Conservation (phyloP, 73 alveolate species). For the Urostyla sp. region DNA sequence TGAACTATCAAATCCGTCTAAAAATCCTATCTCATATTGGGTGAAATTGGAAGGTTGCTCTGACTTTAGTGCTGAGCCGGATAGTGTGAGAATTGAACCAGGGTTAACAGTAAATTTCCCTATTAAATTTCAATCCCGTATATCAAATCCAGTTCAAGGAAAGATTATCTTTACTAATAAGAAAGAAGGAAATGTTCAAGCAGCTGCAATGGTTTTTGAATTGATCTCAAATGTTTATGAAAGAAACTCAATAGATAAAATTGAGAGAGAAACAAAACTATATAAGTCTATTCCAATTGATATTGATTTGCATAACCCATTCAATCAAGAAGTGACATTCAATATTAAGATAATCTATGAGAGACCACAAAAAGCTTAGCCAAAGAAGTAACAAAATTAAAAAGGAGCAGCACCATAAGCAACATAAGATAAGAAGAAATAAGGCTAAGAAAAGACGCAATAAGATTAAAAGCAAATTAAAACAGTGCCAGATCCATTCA, state of each 20-base stretch:
- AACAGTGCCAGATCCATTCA: conserved; percentile 75
- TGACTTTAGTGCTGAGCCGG: conserved; percentile 89
- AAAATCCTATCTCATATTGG: conserved; percentile 94
- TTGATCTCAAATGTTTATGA: conserved; percentile 91
- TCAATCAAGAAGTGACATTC: conserved; percentile 72
- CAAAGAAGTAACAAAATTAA: conserved; percentile 48
- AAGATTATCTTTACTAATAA: conserved; percentile 93
- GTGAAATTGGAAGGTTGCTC: conserved; percentile 94
- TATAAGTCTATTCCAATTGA: conserved; percentile 71
- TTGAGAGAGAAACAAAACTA: conserved; percentile 69
- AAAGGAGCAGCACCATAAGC: conserved; percentile 54
- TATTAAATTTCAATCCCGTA: conserved; percentile 88
- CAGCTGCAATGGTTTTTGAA: conserved; percentile 98
- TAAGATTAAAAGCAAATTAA: not conserved
- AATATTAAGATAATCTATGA: conserved; percentile 73
- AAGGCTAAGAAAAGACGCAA: not conserved
- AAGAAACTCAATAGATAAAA: conserved; percentile 88
- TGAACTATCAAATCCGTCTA: conserved; percentile 90
- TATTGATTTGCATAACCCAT: conserved; percentile 71
- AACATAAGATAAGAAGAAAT: conserved; percentile 58
- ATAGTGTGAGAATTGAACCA: conserved; percentile 90
- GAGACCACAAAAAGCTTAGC: conserved; percentile 46
- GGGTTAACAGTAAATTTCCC: conserved; percentile 86
- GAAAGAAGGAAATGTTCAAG: conserved; percentile 93
- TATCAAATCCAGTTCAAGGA: conserved; percentile 91